Conservation (phyloP, 305 asterid genomes). For the Fraxinus platypoda region DNA sequence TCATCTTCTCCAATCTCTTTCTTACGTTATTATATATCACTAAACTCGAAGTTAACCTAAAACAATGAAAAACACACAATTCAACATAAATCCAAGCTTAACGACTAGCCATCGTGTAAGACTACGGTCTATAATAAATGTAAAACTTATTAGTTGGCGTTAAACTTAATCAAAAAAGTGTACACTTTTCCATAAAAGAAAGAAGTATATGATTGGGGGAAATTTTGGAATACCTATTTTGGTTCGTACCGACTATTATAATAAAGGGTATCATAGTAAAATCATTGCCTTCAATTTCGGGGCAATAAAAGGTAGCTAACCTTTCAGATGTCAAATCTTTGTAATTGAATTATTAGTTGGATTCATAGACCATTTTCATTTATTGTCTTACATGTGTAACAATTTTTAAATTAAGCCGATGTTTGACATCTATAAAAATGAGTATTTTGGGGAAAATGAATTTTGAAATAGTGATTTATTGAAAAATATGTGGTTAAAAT, state of each 20-base stretch:
- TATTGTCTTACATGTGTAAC: not conserved
- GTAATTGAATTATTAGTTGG: not conserved
- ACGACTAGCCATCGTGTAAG: not conserved
- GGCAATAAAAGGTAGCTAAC: not conserved
- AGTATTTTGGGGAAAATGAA: too few relatives aligned
- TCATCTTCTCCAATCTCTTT: not conserved
- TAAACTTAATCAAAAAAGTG: not conserved
- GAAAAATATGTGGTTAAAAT: too few relatives aligned
- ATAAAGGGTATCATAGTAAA: not conserved
- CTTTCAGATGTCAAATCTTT: not conserved
- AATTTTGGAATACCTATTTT: not conserved
- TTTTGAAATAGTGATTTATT: too few relatives aligned
- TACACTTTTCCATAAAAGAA: not conserved
- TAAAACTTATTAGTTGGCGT: not conserved
- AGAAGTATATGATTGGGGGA: not conserved
- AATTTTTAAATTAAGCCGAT: too few relatives aligned
- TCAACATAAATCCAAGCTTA: not conserved
- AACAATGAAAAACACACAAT: not conserved
- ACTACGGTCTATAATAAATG: not conserved
- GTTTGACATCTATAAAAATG: too few relatives aligned
- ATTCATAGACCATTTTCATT: not conserved
- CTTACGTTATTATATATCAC: not conserved
- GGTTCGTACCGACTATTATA: not conserved
- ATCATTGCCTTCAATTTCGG: not conserved
- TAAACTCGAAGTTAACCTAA: not conserved